phyloP scores from a whole-genome alignment of 495 filamentous ascomycete species.

The Aspergillus ostianus region DNA sequence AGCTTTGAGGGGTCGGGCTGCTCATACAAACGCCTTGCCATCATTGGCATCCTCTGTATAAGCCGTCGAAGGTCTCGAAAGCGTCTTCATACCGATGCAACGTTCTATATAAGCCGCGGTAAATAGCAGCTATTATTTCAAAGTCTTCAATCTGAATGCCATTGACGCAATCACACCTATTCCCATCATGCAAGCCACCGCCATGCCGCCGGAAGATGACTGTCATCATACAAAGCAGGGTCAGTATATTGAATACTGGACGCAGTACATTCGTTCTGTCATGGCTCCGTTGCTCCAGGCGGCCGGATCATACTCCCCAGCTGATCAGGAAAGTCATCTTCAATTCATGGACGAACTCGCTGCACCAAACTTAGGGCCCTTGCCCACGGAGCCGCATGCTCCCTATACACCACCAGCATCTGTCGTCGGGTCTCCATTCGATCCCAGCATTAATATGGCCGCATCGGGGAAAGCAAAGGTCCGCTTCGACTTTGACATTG shows the following conservation, averaged over 20 bases:
- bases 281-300: constrained; percentile 2
- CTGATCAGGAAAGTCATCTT: constrained; percentile 7
- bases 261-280: constrained; percentile 3
- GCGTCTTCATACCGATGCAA: not conserved
- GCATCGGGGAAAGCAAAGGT: constrained; percentile 5
- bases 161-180: not conserved
- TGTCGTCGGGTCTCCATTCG: constrained; percentile 8
- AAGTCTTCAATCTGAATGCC: not conserved
- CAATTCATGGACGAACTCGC: constrained; percentile 6
- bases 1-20: no score
- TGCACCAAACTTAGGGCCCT: constrained; percentile 9
- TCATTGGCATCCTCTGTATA: no score
- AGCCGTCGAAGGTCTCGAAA: no score
- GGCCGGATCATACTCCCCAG: not conserved
- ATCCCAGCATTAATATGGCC: constrained; percentile 9
- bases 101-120: not conserved
- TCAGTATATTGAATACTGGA: constrained; percentile 5
- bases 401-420: constrained; percentile 7
- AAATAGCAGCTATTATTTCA: not conserved
- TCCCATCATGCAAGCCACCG: not conserved
- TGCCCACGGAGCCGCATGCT: constrained; percentile 8
- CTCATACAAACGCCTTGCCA: no score
- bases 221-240: not conserved
- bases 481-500: constrained; percentile 9
- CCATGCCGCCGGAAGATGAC: not conserved